Conservation (phyloP, 352 stramenopile species). For the Blastocystis sp. region DNA sequence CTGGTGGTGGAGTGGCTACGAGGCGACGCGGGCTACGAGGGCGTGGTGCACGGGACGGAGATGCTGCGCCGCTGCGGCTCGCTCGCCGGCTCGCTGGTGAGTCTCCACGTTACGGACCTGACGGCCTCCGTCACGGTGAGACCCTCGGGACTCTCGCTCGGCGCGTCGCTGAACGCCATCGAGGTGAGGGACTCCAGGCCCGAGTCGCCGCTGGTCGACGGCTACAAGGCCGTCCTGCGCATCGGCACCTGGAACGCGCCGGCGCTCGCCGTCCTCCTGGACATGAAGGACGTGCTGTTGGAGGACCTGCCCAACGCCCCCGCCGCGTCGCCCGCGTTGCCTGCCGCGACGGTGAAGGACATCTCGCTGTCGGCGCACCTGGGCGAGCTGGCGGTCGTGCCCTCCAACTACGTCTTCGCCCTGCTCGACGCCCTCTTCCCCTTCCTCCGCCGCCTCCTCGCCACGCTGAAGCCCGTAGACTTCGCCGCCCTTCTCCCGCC, state of each 20-base stretch:
- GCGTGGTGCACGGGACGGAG: neutral
- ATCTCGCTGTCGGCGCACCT: constrained; percentile 17
- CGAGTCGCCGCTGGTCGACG: constrained; percentile 7
- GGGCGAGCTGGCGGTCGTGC: constrained; percentile 17
- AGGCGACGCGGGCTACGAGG: constrained; percentile 39
- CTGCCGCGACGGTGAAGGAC: constrained; percentile 19
- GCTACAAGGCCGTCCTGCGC: constrained; percentile 3
- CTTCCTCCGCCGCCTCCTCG: neutral
- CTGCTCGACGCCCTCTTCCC: constrained; percentile 27
- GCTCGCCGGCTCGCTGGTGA: constrained; percentile 15
- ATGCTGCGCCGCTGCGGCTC: constrained; percentile 2
- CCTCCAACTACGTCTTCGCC: constrained; percentile 54
- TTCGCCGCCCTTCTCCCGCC: neutral
- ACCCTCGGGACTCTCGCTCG: constrained; percentile 37
- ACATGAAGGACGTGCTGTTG: constrained; percentile 11
- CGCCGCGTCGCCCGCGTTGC: neutral
- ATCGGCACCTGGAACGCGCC: constrained; percentile 54
- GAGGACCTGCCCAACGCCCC: constrained; percentile 12
- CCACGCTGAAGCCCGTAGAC: neutral
- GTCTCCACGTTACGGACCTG: constrained; percentile 12
- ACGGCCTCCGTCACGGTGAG: neutral
- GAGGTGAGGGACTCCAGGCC: constrained; percentile 21
- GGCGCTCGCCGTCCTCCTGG: constrained; percentile 41
- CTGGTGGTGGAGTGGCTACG: constrained; percentile 37
- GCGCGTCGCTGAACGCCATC: neutral